Evolutionary conservation across 2,329 filamentous ascomycete species (phyloP), one percentile per base, ranked within the genome.

Genomic region (Aphanoascus verrucosus): DNA sequence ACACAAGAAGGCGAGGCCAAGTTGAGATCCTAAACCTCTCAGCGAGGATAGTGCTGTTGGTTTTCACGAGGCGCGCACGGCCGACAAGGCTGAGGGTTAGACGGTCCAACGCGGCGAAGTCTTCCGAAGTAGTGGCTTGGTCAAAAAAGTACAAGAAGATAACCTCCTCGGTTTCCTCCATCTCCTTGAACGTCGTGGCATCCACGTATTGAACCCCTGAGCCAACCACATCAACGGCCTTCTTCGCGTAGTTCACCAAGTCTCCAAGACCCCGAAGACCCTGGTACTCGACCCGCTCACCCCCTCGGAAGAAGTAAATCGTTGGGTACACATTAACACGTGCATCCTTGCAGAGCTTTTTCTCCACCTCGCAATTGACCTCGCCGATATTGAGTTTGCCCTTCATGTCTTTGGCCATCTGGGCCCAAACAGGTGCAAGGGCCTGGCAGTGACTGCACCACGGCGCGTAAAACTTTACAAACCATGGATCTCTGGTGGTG

Each of bases 61-160:
- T 95, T 76, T 94, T 96, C 62, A 97, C 90, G 50, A 98, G 76
- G 67, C 87, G 93, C 28, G 88, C 93, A 65, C 88, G 89, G 32
- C 91, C 93, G 56, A 98, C 88, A 54, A 98, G 78, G 67, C 83
- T 90, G 52, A 97, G 77, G 14, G 88, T 88, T 32, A 98, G 74
- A 38, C 89, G 83, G 58, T 97, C 88, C 42, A 98, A 75, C 19
- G 91, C 90, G 61, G 79, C 77, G 64, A 98, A 95, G 65, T 98
- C 93, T 70, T 98, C 93, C 42, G 77, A 83, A 0, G 89, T 94
- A 1, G 91, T 96, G 11, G 93, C 93, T 61, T 94, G 84, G 66
- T 98, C 93, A 70, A 96, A 98, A 70, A 97, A 94, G 74, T 97
- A 98, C 60, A 95, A 74, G 69, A 98, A 98, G 52, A 97, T 85